Evolutionary conservation across 2,329 filamentous ascomycete genomes (phyloP), one percentile per base, ranked within the genome.

Genomic region (Aureobasidium namibiae): DNA sequence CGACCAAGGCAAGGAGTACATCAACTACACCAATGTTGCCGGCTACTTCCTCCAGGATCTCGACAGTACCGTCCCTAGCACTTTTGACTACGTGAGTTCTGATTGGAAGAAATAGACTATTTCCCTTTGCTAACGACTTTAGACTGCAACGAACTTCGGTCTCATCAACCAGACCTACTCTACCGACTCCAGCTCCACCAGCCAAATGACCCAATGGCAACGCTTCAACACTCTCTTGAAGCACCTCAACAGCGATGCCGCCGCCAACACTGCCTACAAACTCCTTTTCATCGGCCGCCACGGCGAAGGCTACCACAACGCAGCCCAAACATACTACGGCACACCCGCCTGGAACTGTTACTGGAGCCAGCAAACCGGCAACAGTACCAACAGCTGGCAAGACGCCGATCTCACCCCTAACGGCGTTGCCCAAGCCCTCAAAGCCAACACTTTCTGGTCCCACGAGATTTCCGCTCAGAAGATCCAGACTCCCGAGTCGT

Each of bases 251-350:
- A 69, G 68, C 3, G 68, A 77, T 2, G 70, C 73, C 0, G 67
- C 67, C n/a, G 69, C 70, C 9, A 77, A 77, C 50, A 78, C 80
- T 10, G 86, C 60, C 83, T 89, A 88, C 74, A 86, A 87, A 66
- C 76, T 90, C 10, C 68, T 90, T 31, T 85, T 85, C 70, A 76
- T 88, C 69, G 86, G 82, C 42, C 82, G 87, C 39, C 87, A 90
- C 67, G 87, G 87, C 23, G 80, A 88, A 69, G 87, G 87, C 7
- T 74, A 75, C 58, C 80, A 86, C 70, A 86, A 86, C 65, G 81
- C 82, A 7, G 86, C 85, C 14, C 83, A 88, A 70, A 75, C 76
- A 29, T 86, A 78, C 68, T 89, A 87, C 64, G 85, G 85, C 48
- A 88, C 85, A 0, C 80, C 82, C 1, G 82, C 82, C 2, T 89